These are phyloP conservation scores for Eutrema heterophyllum DNA, from an alignment of 345 rosid species.

Conservation along the genomic window DNA sequence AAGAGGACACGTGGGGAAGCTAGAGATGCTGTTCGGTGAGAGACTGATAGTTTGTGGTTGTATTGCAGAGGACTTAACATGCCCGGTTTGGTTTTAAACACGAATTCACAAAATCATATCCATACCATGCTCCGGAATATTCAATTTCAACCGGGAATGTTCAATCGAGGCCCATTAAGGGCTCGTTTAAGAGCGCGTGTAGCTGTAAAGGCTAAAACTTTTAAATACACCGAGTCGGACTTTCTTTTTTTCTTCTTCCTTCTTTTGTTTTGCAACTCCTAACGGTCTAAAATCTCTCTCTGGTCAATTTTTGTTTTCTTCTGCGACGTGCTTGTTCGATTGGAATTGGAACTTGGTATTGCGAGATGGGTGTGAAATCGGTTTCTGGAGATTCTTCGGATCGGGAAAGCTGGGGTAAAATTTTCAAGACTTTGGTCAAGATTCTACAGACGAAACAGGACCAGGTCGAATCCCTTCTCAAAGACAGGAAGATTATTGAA, in stretches of 20 bases:
- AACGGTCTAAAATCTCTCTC: constrained; percentile 26
- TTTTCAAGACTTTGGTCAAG: constrained; percentile 47
- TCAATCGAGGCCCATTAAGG: background rate
- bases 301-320: background rate
- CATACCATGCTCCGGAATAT: background rate
- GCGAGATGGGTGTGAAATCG: constrained; percentile 26
- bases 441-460: constrained; percentile 53
- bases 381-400: constrained; percentile 33
- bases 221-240: background rate
- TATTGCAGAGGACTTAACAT: background rate
- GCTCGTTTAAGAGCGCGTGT: background rate
- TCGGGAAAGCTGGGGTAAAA: constrained; percentile 52
- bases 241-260: background rate
- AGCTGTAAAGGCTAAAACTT: background rate
- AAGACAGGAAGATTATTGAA: constrained; percentile 57
- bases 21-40: constrained; percentile 20
- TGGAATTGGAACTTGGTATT: background rate
- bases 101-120: background rate
- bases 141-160: background rate
- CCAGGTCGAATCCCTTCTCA: constrained; percentile 53
- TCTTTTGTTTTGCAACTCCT: background rate
- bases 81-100: constrained; percentile 7
- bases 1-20: constrained; percentile 29
- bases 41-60: constrained; percentile 14
- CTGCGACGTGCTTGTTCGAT: constrained; percentile 2